Evolutionary conservation across 805 yeast species (phyloP), one percentile per base, ranked within the genome.

Genomic region (Jamesozyma spencerorum): DNA sequence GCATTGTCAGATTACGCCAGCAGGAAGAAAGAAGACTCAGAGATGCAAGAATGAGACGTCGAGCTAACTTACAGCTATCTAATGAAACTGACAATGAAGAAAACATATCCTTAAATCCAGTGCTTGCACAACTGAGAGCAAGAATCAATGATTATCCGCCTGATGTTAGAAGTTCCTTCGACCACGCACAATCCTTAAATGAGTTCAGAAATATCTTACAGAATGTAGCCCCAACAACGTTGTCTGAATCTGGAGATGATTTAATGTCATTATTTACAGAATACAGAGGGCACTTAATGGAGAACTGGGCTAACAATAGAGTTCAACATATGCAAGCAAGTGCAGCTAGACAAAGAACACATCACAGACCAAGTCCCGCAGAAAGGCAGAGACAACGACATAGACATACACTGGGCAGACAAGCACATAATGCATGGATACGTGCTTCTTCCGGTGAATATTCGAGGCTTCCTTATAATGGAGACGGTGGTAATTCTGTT

Each of bases 141-240:
- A 43, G 52, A 22, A 48, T 55, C 3, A 40, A 46, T 18, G 28
- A 38, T 2, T 50, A 46, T 28, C 52, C 57, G 1, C 52, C 45
- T 2, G 45, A 48, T 24, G 48, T 55, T 5, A 41, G 51, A n/a
- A 46, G 53, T 39, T 52, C 55, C 8, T 55, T 55, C 34, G 47
- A 44, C 28, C 53, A 49, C 35, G 55, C 60, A 3, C 48, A 47
- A 22, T 47, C 54, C 12, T 30, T 53, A 17, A 46, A 47, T 24
- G 57, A 54, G 30, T 55, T 55, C 32, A 34, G 46, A 28, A 41
- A 51, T 2, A 51, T 54, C 7, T 27, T 55, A 30, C 47, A 51
- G 35, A 44, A 32, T 14, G 39, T 43, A 15, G 51, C 48, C n/a
- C 56, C 58, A n/a, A 31, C 42, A 5, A 48, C 47, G 14, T 45